These are phyloP conservation scores for Eutypella sp. DNA, from an alignment of 2,329 filamentous ascomycete genomes.

Conservation along the genomic window DNA sequence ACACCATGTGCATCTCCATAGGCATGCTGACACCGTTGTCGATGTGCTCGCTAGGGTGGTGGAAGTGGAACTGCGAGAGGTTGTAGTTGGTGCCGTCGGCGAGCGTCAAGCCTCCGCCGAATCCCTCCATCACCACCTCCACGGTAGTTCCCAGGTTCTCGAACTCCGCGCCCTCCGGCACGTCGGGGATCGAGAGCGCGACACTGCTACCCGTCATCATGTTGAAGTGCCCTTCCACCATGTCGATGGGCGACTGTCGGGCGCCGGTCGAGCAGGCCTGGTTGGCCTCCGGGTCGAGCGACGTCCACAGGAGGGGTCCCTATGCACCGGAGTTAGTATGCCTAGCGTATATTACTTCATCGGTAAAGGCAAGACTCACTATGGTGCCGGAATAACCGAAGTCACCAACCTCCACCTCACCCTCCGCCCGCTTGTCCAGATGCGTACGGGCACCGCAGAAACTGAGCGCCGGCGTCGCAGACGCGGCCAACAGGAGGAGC, in stretches of 20 bases:
- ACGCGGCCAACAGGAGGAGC: constrained; percentile 19
- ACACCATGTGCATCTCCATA: constrained; percentile 58
- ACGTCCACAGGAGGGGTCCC: constrained; percentile 31
- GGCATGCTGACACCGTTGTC: constrained; percentile 40
- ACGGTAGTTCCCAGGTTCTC: constrained; percentile 56
- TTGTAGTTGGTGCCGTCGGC: constrained; percentile 31
- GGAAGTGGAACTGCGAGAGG: constrained; percentile 46
- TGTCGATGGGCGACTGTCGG: constrained; percentile 56
- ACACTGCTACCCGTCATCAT: constrained; percentile 27
- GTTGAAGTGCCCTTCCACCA: constrained; percentile 32
- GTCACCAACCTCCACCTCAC: constrained; percentile 24
- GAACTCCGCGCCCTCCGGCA: constrained; percentile 39
- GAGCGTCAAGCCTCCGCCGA: constrained; percentile 30
- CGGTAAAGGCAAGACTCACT: constrained; percentile 9
- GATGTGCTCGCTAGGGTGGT: constrained; percentile 44
- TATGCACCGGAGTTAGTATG: too few relatives aligned
- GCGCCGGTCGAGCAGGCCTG: constrained; percentile 44
- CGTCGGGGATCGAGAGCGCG: constrained; percentile 36
- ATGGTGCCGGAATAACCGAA: constrained; percentile 27
- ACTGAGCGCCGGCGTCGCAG: constrained; percentile 19
- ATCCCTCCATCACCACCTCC: constrained; percentile 47
- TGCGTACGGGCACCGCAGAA: constrained; percentile 27
- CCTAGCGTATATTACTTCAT: too few relatives aligned
- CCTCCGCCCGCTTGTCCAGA: constrained; percentile 23
- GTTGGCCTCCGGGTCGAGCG: constrained; percentile 35